These are phyloP conservation scores for Argentina anserina DNA, from an alignment of 306 rosid species.

Conservation along the genomic window DNA sequence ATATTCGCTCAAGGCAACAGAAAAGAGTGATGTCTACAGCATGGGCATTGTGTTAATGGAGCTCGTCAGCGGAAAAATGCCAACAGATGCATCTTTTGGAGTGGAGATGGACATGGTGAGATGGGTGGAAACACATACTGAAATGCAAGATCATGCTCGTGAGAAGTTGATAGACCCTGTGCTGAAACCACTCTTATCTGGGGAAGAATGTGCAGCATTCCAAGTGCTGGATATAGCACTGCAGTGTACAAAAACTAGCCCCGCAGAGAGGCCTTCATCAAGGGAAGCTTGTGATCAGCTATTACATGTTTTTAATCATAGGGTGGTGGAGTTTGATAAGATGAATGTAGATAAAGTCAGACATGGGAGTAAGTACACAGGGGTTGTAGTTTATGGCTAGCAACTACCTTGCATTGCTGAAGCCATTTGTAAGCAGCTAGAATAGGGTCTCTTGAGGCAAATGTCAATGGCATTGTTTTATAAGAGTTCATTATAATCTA, in stretches of 20 bases:
- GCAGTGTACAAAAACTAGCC: slow-evolving; percentile 75
- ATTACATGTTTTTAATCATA: slow-evolving; percentile 50
- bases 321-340: slow-evolving; percentile 44
- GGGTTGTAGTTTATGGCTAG: neutral
- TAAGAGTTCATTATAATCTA: neutral
- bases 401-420: neutral
- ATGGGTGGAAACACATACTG: slow-evolving; percentile 66
- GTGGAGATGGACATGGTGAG: slow-evolving; percentile 93
- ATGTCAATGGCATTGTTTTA: slow-evolving; percentile 5
- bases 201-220: slow-evolving; percentile 57
- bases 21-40: slow-evolving; percentile 93
- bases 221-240: slow-evolving; percentile 87
- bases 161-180: slow-evolving; percentile 67
- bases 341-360: slow-evolving; percentile 13
- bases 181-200: slow-evolving; percentile 53
- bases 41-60: slow-evolving; percentile 92
- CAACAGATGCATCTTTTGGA: slow-evolving; percentile 63
- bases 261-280: slow-evolving; percentile 76
- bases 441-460: neutral
- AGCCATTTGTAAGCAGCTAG: slow-evolving; percentile 3
- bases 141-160: slow-evolving; percentile 37
- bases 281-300: slow-evolving; percentile 72
- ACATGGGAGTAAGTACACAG: neutral
- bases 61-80: slow-evolving; percentile 86
- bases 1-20: slow-evolving; percentile 76